These are phyloP conservation scores for Chytridium lagenaria DNA, from an alignment of 371 early-diverging fungal species.

Conservation along the genomic window DNA sequence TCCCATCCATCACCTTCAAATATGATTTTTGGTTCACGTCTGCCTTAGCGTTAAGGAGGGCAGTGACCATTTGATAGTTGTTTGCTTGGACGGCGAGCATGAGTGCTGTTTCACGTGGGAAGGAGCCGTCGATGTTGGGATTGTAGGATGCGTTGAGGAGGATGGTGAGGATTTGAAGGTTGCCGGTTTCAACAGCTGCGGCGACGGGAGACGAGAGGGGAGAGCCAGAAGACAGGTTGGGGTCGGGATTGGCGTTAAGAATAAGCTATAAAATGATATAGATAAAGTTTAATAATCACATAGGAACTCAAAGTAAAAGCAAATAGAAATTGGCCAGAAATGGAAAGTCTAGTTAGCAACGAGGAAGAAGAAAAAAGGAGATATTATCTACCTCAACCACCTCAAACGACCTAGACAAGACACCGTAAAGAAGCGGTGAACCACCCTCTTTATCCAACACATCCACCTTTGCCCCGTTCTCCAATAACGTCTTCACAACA, in stretches of 20 bases:
- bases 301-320: no score
- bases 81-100: conserved; percentile 49
- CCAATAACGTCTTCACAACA: conserved; percentile 42
- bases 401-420: conserved; percentile 23
- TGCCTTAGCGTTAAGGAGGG: conserved; percentile 7
- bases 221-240: neutral
- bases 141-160: conserved; percentile 43
- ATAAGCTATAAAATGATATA: conserved; percentile 13
- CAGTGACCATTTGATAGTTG: conserved; percentile 25
- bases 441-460: conserved; percentile 46
- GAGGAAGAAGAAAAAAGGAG: no score
- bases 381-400: conserved; percentile 2
- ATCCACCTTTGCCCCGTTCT: conserved; percentile 20
- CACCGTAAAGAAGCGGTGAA: conserved; percentile 58
- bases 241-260: conserved; percentile 14
- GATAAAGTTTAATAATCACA: neutral
- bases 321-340: no score
- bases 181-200: conserved; percentile 34
- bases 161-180: conserved; percentile 34
- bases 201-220: conserved; percentile 29
- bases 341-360: no score
- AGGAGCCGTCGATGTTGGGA: conserved; percentile 43
- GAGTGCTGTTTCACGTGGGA: conserved; percentile 48
- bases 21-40: conserved; percentile 17
- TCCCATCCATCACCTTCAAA: neutral